Evolutionary conservation across 1,284 basidiomycete genomes (phyloP).

Genomic region (Athelia sp.): DNA sequence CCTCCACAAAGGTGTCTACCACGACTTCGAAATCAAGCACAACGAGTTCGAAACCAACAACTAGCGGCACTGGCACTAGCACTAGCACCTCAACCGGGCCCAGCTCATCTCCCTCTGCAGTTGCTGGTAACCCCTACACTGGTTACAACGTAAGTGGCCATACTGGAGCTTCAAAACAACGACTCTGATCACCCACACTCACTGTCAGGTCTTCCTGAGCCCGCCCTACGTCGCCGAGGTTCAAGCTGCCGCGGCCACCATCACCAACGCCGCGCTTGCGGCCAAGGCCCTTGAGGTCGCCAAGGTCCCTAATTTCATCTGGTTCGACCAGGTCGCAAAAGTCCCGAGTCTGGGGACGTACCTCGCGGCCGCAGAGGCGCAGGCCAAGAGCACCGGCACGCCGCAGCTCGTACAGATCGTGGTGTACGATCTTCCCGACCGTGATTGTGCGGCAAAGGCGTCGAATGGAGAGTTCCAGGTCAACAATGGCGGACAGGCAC

Average conservation of each 20-base stretch:
- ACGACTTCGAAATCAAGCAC: slow-evolving; percentile 16
- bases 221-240: slow-evolving; percentile 52
- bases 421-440: slow-evolving; percentile 41
- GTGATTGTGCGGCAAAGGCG: not conserved
- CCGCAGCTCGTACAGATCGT: slow-evolving; percentile 58
- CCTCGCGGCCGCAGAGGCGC: slow-evolving; percentile 43
- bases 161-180: not conserved
- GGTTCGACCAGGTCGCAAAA: slow-evolving; percentile 54
- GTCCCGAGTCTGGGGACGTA: slow-evolving; percentile 46
- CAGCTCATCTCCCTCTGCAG: slow-evolving; percentile 15
- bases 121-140: slow-evolving; percentile 39
- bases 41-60: too few relatives aligned
- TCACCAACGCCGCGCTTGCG: slow-evolving; percentile 41
- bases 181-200: not conserved
- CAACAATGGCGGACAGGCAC: slow-evolving; percentile 47
- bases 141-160: slow-evolving; percentile 34
- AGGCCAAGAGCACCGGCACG: too few relatives aligned
- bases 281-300: slow-evolving; percentile 48
- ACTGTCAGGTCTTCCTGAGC: slow-evolving; percentile 45
- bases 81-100: slow-evolving; percentile 20
- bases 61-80: slow-evolving; percentile 7
- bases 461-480: slow-evolving; percentile 58
- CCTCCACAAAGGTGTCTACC: slow-evolving; percentile 15
- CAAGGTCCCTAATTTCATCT: slow-evolving; percentile 55
- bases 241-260: slow-evolving; percentile 39